A percentile compares a stretch with the other conserved stretches of the same genome.
These are phyloP conservation scores for Phialocephala subalpina DNA, from an alignment of 2,329 filamentous ascomycete species.

Conservation along the genomic window DNA sequence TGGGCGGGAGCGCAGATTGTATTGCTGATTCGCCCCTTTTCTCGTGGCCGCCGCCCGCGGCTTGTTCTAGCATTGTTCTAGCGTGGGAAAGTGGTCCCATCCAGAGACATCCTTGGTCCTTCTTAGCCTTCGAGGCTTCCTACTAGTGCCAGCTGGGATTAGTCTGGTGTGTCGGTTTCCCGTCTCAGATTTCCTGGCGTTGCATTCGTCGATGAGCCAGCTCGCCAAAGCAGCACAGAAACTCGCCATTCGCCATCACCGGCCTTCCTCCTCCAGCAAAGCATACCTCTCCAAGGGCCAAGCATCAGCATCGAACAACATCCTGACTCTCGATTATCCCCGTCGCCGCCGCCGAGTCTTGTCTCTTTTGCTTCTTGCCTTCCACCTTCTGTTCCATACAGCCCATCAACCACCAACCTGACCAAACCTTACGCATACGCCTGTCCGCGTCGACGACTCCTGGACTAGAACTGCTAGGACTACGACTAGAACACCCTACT, in stretches of 20 bases:
- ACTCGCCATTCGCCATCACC: background rate
- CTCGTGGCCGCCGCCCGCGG: constrained; percentile 2
- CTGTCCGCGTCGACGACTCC: background rate
- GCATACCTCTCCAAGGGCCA: too few species aligned
- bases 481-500: background rate
- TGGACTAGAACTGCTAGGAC: background rate
- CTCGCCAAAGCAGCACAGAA: background rate
- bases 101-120: constrained; percentile 4
- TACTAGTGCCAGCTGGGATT: background rate
- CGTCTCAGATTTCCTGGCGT: constrained; percentile 7
- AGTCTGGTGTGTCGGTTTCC: background rate
- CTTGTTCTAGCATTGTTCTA: constrained; percentile 16
- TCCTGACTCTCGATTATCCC: too few species aligned
- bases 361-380: too few species aligned
- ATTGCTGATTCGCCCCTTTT: constrained; percentile 23
- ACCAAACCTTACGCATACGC: background rate
- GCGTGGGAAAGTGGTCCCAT: too few species aligned
- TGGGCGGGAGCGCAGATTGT: constrained; percentile 8
- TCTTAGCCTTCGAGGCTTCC: background rate
- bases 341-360: too few species aligned
- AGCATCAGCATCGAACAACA: too few species aligned
- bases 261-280: too few species aligned
- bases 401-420: too few species aligned
- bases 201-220: background rate
- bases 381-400: too few species aligned